Conservation (phyloP, 2,329 filamentous ascomycete genomes). For the Arthrobotrys sinensis region DNA sequence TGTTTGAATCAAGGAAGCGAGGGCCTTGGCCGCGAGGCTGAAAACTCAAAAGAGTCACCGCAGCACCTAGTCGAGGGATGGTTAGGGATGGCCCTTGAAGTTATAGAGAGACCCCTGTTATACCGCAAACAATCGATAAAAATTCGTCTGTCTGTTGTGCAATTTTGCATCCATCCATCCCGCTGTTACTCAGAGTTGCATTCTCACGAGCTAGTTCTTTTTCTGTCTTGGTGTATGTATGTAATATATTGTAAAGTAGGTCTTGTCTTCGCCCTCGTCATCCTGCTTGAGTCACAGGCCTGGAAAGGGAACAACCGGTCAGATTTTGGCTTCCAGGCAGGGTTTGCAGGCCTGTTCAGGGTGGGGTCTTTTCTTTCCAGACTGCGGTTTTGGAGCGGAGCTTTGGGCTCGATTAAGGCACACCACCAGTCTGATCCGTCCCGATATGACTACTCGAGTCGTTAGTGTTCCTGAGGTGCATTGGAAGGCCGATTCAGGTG, state of each 20-base stretch:
- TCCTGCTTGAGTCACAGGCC: conserved; percentile 32
- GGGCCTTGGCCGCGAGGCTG: conserved; percentile 32
- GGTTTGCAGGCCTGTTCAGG: background rate
- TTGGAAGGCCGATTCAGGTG: conserved; percentile 26
- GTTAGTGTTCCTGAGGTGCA: conserved; percentile 36
- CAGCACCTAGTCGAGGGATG: background rate
- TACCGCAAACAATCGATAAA: background rate
- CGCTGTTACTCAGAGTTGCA: conserved; percentile 21
- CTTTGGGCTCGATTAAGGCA: conserved; percentile 42
- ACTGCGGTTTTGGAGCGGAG: conserved; percentile 20
- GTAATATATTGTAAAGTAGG: background rate
- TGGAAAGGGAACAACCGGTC: conserved; percentile 22
- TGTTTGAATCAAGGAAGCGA: conserved; percentile 1
- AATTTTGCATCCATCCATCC: background rate
- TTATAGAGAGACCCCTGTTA: background rate
- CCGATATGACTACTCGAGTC: conserved; percentile 17
- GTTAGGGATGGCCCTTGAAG: background rate
- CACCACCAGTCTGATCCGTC: conserved; percentile 41
- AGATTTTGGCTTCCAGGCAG: conserved; percentile 24
- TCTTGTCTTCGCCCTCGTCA: conserved; percentile 15
- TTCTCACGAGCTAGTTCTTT: background rate
- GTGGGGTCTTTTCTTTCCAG: conserved; percentile 11
- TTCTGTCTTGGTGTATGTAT: background rate
- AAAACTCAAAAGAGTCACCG: conserved; percentile 67
- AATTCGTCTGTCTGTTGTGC: background rate